Evolutionary conservation across 2,329 filamentous ascomycete genomes (phyloP), one percentile per base, ranked within the genome.

Genomic region (Cercospora berteroae): DNA sequence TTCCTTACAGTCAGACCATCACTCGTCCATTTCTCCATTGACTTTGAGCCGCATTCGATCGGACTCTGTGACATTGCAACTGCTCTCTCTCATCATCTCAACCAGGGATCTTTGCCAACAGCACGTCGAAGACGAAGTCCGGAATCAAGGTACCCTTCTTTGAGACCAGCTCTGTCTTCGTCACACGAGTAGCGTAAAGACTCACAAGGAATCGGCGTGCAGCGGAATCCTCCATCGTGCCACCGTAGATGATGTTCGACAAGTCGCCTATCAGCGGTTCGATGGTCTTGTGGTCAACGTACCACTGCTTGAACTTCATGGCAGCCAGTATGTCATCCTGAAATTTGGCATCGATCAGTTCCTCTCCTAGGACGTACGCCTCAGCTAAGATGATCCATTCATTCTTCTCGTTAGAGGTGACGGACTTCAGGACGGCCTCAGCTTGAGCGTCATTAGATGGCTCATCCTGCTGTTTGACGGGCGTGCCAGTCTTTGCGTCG

Each of bases 351-450:
- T 64, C 62, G 0, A 64, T 50, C 2, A 64, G 36, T 16, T 64
- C 62, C 16, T 59, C 62, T 10, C 62, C 62, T 4, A 64, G 23
- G 16, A 44, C 44, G 12, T 58, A 64, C 1, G 62, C 62, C 25
- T 50, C 18, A 4, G 62, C 55, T 1, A 64, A 36, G 3, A 13
- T n/a, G 16, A 31, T n/a, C n/a, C n/a, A n/a, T n/a, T n/a, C n/a
- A n/a, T n/a, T n/a, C n/a, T n/a, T n/a, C n/a, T n/a, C n/a, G n/a
- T n/a, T n/a, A n/a, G n/a, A n/a, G n/a, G n/a, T n/a, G n/a, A n/a
- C n/a, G n/a, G n/a, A n/a, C n/a, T n/a, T n/a, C n/a, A n/a, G n/a
- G n/a, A n/a, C n/a, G n/a, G n/a, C n/a, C n/a, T n/a, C n/a, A n/a
- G n/a, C n/a, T n/a, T n/a, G n/a, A n/a, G n/a, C n/a, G n/a, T n/a